These are phyloP conservation scores for Serendipita sp. DNA, from an alignment of 1,284 basidiomycete genomes.

Conservation along the genomic window DNA sequence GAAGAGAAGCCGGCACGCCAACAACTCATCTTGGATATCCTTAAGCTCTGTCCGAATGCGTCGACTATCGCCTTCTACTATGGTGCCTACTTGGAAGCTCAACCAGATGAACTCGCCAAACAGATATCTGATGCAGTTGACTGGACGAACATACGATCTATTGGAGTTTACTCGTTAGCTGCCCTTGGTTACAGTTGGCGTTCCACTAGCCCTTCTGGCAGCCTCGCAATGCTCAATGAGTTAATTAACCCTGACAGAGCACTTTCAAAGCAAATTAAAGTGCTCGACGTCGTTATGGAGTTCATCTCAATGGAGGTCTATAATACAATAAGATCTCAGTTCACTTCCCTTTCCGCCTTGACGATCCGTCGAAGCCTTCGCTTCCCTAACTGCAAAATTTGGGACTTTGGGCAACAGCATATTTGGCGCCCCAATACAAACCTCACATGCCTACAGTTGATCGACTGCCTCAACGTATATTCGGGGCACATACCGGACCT, in stretches of 20 bases:
- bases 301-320: neutral
- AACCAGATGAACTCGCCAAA: neutral
- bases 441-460: neutral
- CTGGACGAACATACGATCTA: neutral
- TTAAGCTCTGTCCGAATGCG: neutral
- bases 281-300: neutral
- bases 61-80: neutral
- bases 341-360: neutral
- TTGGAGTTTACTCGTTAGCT: neutral
- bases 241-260: neutral
- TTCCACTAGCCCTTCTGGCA: neutral
- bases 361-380: neutral
- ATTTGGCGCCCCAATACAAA: neutral
- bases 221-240: neutral
- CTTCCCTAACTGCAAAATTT: neutral
- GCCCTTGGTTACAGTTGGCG: neutral
- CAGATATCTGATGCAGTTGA: neutral
- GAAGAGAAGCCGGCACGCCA: neutral
- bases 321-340: neutral
- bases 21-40: neutral
- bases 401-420: neutral
- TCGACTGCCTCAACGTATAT: neutral
- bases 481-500: neutral
- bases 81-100: neutral
- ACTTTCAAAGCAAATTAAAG: neutral